phyloP scores from a whole-genome alignment of 2,329 filamentous ascomycete genomes.

The Grosmannia serpens region DNA sequence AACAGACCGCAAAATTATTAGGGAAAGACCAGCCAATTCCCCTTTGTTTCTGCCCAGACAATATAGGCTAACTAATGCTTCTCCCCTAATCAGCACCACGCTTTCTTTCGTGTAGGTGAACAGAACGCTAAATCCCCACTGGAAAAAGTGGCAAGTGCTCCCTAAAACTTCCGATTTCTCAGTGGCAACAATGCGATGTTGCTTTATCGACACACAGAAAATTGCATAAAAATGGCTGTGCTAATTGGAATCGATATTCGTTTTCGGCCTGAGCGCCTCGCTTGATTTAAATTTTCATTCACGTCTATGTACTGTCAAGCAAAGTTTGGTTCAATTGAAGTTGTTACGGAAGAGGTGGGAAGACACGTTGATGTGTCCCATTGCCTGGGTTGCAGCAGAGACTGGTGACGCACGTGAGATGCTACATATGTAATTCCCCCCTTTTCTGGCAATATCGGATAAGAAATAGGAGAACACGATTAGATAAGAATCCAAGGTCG shows the following conservation, averaged over 20 bases:
- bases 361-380: too few species aligned
- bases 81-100: not conserved
- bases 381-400: too few species aligned
- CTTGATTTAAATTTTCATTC: not conserved
- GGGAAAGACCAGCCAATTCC: not conserved
- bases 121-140: not conserved
- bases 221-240: not conserved
- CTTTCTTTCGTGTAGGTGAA: not conserved
- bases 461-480: not conserved
- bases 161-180: not conserved
- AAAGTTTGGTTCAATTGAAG: not conserved
- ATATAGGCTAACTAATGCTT: not conserved
- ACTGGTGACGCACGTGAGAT: too few species aligned
- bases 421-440: not conserved
- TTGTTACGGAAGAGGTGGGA: not conserved
- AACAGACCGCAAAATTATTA: not conserved
- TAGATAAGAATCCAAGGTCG: not conserved
- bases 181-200: not conserved
- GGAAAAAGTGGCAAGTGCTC: not conserved
- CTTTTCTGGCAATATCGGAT: not conserved
- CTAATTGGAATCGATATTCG: not conserved
- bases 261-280: not conserved
- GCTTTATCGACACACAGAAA: not conserved
- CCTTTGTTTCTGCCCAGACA: not conserved
- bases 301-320: not conserved